Base-by-base conservation (phyloP, 495 filamentous ascomycete genomes). In the Penicillium bovifimosum region DNA sequence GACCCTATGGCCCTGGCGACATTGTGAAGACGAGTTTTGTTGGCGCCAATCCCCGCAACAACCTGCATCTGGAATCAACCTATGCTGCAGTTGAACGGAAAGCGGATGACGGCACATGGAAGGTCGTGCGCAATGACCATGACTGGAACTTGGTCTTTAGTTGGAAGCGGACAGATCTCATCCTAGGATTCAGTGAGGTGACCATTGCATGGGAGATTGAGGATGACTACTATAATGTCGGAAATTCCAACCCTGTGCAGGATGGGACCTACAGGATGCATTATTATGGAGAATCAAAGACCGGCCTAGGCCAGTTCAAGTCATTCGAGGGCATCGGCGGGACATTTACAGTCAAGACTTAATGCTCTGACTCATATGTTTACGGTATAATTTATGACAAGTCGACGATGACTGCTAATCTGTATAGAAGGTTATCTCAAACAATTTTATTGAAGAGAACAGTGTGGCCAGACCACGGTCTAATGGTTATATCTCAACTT, bases 1-100 rank as follows among this genome's bases (percentile, higher is more conserved):
- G 42, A 11, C 66, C 74, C 0, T 93, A 88, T 52, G 50, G 63
- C 3, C 72, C 69, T 9, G 85, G 87, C 8, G 74, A 79, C 26
- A 63, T 60, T 18, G 81, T 90, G 46, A 80, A 65, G 7, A 86
- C 73, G 0, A 82, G 69, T 0, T 96, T 98, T 67, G 81, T 93
- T 11, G 93, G 88, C 35, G 90, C 91, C 3, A 96, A 96, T 55
- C 92, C 92, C 16, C 76, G 92, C 32, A 96, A 98, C 59, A 84
- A 95, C 52, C 78, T 96, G 28, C 80, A 81, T 17, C 79, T 87
- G 10, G 91, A 88, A 59, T 80, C 77, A 8, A 96, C 86, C 6
- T 96, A 84, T 61, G 88, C 85, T 7, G 83, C 85, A 1, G 84
- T 96, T 3, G 90, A 97, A 74, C 76, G 71, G 49, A 64, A 82